phyloP scores from a whole-genome alignment of 2,329 filamentous ascomycete species.

The Geoglossum cookeanum region DNA sequence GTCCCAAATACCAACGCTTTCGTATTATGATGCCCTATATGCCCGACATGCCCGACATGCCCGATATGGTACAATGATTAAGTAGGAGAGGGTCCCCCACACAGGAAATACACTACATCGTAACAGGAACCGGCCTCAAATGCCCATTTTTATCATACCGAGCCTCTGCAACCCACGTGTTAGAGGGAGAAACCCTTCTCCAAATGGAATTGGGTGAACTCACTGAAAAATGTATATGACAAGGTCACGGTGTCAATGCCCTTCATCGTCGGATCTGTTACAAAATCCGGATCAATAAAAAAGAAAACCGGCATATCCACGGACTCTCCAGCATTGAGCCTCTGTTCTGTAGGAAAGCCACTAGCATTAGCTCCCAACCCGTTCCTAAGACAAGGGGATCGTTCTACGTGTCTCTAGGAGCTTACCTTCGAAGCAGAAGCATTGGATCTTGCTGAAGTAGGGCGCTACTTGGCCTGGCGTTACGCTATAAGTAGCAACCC shows the following conservation, averaged over 20 bases:
- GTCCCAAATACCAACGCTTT: too few relatives aligned
- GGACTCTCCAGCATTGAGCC: constrained; percentile 83
- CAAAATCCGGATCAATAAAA: constrained; percentile 90
- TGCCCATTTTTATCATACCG: constrained; percentile 68
- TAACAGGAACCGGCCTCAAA: constrained; percentile 33
- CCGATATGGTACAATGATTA: background rate
- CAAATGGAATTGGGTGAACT: constrained; percentile 21
- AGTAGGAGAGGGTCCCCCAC: background rate
- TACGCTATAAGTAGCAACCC: constrained; percentile 93
- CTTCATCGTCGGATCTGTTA: constrained; percentile 82
- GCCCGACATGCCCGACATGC: background rate
- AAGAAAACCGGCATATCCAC: constrained; percentile 99
- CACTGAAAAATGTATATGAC: constrained; percentile 97
- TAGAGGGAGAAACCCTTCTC: constrained; percentile 15
- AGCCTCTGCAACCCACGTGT: constrained; percentile 38
- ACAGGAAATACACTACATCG: background rate
- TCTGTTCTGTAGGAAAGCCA: constrained; percentile 33
- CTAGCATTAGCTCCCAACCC: background rate
- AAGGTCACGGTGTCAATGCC: constrained; percentile 88
- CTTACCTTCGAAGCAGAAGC: constrained; percentile 87
- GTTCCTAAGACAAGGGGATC: background rate
- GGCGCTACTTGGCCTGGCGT: constrained; percentile 88
- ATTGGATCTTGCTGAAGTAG: constrained; percentile 99
- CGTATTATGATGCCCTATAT: background rate
- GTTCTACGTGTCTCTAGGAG: background rate